phyloP scores from a whole-genome alignment of 768 basidiomycete genomes.

The Boletus pseudo-olivaceus region DNA sequence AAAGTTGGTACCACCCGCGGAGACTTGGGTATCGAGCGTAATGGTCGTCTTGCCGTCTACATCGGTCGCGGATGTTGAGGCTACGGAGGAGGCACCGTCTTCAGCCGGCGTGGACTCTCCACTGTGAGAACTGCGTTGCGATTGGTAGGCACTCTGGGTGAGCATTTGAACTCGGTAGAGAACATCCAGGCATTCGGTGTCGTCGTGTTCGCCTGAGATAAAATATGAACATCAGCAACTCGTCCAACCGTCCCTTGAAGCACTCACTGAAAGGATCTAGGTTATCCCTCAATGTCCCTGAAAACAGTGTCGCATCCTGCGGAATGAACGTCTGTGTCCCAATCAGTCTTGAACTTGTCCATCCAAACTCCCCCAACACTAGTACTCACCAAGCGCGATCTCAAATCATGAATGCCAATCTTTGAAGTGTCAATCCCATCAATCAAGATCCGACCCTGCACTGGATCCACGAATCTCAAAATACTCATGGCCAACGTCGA shows the following conservation, averaged over 20 bases:
- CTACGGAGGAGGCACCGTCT: slow-evolving; percentile 38
- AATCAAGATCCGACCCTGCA: slow-evolving; percentile 69
- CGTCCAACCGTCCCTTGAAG: not conserved
- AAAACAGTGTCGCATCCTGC: slow-evolving; percentile 74
- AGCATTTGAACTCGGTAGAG: slow-evolving; percentile 80
- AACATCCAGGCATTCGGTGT: slow-evolving; percentile 76
- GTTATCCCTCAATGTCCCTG: slow-evolving; percentile 73
- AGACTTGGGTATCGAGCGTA: slow-evolving; percentile 73
- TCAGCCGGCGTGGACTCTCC: slow-evolving; percentile 42
- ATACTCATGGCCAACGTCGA: slow-evolving; percentile 85
- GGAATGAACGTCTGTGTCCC: slow-evolving; percentile 70
- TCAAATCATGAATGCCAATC: slow-evolving; percentile 80
- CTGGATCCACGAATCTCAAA: slow-evolving; percentile 80
- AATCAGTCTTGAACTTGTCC: not conserved
- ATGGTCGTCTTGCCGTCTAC: slow-evolving; percentile 54
- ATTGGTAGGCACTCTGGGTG: slow-evolving; percentile 43
- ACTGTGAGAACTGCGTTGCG: slow-evolving; percentile 52
- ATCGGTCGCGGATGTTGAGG: slow-evolving; percentile 46
- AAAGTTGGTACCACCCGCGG: slow-evolving; percentile 85
- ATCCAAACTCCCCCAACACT: slow-evolving; percentile 2
- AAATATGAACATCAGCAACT: not conserved
- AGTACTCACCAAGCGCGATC: slow-evolving; percentile 70
- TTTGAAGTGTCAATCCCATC: slow-evolving; percentile 86
- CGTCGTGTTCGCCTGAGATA: slow-evolving; percentile 63
- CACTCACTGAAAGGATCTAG: slow-evolving; percentile 63